Base-by-base conservation (phyloP, 768 basidiomycete species). In the Melanogaster broomeanus region DNA sequence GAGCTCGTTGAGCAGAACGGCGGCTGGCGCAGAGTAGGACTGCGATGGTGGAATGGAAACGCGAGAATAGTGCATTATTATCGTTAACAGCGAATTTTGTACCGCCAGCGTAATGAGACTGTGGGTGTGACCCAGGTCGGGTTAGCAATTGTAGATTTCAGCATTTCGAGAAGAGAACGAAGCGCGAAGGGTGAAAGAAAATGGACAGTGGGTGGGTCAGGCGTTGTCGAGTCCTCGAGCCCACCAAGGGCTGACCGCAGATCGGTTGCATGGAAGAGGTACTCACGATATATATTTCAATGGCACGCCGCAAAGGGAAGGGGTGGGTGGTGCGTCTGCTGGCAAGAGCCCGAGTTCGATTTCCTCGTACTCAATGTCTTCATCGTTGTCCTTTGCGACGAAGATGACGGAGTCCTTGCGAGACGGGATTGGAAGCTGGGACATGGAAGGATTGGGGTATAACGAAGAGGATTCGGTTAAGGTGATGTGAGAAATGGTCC, bases 41-140 rank as follows among this genome's bases (percentile, higher is more conserved):
- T 80, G 77, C 48, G 85, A 83, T 0, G 89, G 82, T 3, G 90
- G 77, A 16, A 84, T 82, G 10, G 89, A 87, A 46, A 91, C 86
- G 57, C 94, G 85, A 34, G 96, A 97, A 71, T 96, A 91, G 75
- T 97, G 94, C 90, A 98, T 95, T 67, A 98, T 88, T 68, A 98
- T 83, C 30, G 93, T 90, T 49, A 98, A 68, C 49, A 84, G 74
- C 19, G 93, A 93, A 73, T 98, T 98, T 74, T 98, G 95, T 45
- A 93, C 81, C 44, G 92, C 92, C 66, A 94, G 79, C n/a, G 86
- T 88, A 52, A 90, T 77, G 50, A 91, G 78, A 45, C 89, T 91
- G 63, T 43, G 3, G n/a, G 35, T 38, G 28, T 33, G 43, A 41
- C 19, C 7, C 15, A 11, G 12, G 31, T 7, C 11, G 7, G 49